Evolutionary conservation across 1,284 basidiomycete species (phyloP), one percentile per base, ranked within the genome.

Genomic region (Meripilus lineatus): DNA sequence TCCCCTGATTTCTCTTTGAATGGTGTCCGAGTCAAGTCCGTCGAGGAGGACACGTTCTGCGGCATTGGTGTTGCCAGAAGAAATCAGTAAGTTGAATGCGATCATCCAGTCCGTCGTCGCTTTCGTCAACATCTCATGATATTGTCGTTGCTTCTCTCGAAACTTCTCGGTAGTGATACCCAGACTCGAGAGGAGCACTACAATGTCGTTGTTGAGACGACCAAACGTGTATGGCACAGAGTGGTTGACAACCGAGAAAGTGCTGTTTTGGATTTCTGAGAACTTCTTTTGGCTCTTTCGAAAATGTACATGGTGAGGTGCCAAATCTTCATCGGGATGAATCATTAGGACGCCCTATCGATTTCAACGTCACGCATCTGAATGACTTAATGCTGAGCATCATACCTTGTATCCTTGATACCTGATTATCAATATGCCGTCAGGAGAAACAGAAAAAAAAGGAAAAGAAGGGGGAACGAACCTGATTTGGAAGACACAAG

Each of bases 231-330:
- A 82, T 1, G 79, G 81, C 34, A 66, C 70, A 1, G 81, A 82
- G 51, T 75, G 68, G 34, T 75, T 75, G 11, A 84, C 79, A 25
- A 82, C 75, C 0, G 80, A 82, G 58, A 84, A 81, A 0, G 77
- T 79, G 38, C 69, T 65, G 48, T 81, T 74, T 4, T 62, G 55
- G 0, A 69, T 75, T 0, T 77, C 72, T 10, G 59, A 68, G 58
- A 84, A 82, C 52, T 84, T 84, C 54, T 76, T 81, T 74, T 81
- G 81, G 55, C 80, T 82, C 46, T 74, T 72, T 14, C 79, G 70
- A 53, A 84, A 83, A 48, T 79, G 67, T 6, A 72, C 74, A 1
- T 72, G 64, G 32, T 71, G 63, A 23, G 54, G 57, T 50, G 78
- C 74, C 22, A 82, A 61, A 5, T 32, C 40, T 8, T 18, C 11